These are phyloP conservation scores for Conticribra guillardii DNA, from an alignment of 108 stramenopile genomes.

Conservation along the genomic window DNA sequence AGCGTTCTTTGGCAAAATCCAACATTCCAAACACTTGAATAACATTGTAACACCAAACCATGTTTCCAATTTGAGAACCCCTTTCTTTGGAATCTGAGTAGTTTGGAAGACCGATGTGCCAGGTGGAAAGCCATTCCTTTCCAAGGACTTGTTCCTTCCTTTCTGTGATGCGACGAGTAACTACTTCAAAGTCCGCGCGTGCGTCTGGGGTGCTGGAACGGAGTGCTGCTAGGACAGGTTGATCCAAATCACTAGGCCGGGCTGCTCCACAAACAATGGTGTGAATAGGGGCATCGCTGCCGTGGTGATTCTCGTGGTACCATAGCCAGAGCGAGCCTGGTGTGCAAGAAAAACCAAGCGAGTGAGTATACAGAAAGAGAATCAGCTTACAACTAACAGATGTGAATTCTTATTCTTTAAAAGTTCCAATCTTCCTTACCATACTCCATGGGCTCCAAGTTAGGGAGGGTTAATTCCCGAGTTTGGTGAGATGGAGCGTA, in stretches of 20 bases:
- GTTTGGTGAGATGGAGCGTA: conserved; percentile 72
- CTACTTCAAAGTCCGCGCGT: conserved; percentile 38
- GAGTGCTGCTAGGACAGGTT: conserved; percentile 63
- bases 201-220: conserved; percentile 32
- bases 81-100: conserved; percentile 46
- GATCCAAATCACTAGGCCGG: conserved; percentile 77
- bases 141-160: conserved; percentile 67
- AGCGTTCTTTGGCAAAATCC: conserved; percentile 81
- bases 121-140: conserved; percentile 67
- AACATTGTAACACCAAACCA: conserved; percentile 80
- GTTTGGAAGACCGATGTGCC: conserved; percentile 83
- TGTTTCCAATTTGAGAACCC: conserved; percentile 68
- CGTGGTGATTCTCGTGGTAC: conserved; percentile 50
- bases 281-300: conserved; percentile 49
- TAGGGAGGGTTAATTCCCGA: conserved; percentile 74
- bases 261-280: conserved; percentile 79
- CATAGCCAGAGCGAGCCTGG: conserved; percentile 71
- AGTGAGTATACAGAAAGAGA: not conserved
- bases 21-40: conserved; percentile 76
- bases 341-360: not conserved
- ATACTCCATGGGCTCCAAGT: conserved; percentile 78
- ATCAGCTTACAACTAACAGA: no score
- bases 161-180: conserved; percentile 54
- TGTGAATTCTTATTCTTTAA: no score
- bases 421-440: no score